Evolutionary conservation across 1,139 yeast genomes (phyloP), one percentile per base, ranked within the genome.

Genomic region (Williopsis jadinii): DNA sequence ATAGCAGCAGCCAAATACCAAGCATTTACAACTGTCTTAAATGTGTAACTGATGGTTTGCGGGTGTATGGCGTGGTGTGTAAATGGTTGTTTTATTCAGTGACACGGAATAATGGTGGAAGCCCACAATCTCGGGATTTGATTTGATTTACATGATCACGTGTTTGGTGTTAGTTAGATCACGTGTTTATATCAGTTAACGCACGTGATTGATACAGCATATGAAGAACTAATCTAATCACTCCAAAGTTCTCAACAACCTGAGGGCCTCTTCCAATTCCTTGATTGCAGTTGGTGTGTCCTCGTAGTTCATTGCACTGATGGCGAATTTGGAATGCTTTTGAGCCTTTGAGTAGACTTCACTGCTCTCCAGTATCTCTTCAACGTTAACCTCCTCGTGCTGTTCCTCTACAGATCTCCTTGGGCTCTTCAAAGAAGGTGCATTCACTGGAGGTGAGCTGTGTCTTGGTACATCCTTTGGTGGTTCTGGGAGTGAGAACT

Each of bases 291-390:
- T 92, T 5, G 62, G 69, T 36, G 79, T 67, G 55, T 92, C 98
- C 50, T 92, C 97, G 60, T 88, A 92, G 59, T 88, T 90, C 52
- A 92, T 71, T 0, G 98, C 98, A 38, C 95, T 85, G 9, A 90
- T 82, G 3, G 97, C 97, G 61, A 81, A 92, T 60, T 83, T 85
- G 39, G 97, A 92, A 51, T 79, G 84, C 56, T 84, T 87, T 58
- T 90, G 97, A 1, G 88, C 84, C 50, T 71, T 67, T n/a, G 75
- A 51, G 19, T 84, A 77, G 32, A 72, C 67, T 45, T 84, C 87
- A 14, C 83, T 75, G 35, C 73, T 71, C 47, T 73, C 73, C 45
- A 84, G 59, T 35, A 84, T 73, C 32, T 64, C 59, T 32, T 63
- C 62, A 27, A 83, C 71, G 36, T 73, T 71, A 27, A 41, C 39